Conservation (phyloP, 805 yeast genomes). For the Metschnikowia cerradonensis region DNA sequence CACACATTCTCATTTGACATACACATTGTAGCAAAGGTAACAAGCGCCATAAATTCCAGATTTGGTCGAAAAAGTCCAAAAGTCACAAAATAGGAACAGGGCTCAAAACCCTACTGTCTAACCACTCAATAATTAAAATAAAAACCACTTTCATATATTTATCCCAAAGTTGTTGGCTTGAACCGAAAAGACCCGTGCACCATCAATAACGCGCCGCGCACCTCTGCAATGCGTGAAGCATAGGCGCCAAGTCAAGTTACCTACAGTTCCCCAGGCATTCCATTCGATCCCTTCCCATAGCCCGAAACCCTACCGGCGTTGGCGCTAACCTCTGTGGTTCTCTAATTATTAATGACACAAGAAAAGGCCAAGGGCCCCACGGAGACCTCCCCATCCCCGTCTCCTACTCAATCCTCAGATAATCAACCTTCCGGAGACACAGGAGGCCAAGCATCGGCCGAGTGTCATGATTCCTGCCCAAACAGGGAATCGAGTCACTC, state of each 20-base stretch:
- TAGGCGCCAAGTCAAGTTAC: background rate
- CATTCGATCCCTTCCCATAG: background rate
- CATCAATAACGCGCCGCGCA: constrained; percentile 1
- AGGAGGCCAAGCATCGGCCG: background rate
- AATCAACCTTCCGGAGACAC: background rate
- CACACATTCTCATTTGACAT: background rate
- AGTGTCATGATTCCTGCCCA: no score
- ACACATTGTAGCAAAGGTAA: background rate
- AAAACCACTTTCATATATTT: no score
- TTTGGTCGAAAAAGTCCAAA: background rate
- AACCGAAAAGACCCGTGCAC: background rate
- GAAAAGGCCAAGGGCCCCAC: background rate
- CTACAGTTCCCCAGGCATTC: background rate
- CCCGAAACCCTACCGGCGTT: background rate
- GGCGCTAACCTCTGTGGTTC: background rate
- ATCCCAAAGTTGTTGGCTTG: background rate
- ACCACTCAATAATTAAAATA: no score
- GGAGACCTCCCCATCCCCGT: background rate
- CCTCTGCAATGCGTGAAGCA: constrained; percentile 4
- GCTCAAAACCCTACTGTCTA: no score
- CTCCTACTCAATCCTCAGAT: background rate
- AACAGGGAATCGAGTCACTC: no score
- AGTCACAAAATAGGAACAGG: background rate
- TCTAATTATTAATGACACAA: background rate
- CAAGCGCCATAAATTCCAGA: background rate